Base-by-base conservation (phyloP, 345 rosid genomes). In the Murraya koenigii region DNA sequence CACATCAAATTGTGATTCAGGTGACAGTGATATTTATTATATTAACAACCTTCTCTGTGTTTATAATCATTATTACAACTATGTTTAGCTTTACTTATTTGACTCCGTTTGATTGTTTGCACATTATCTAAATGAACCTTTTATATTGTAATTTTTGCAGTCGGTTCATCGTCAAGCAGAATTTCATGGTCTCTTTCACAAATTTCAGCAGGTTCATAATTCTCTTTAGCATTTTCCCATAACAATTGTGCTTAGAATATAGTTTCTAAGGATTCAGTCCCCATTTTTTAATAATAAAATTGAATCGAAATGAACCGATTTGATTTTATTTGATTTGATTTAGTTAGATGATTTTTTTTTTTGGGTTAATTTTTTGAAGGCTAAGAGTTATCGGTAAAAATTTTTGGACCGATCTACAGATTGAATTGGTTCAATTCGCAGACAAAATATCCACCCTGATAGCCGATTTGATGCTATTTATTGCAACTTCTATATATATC, bases 1-100 rank as follows among this genome's bases (percentile, higher is more conserved):
- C 77, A 88, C 98, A 3, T 88, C 94, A 8, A 94, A 91, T 73
- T 96, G 97, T 77, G 99, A 96, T 44, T 87, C 93, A 49, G 95
- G 94, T 86, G 7, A 47, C 36, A 7, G 2, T 63, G 4, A 11
- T 15, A 44, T 44, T 30, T 32, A 63, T 15, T 44, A 3, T 44
- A 13, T 44, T 30, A 30, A 1, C 3, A 3, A 44, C 49, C 1
- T 44, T 44, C 49, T 11, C 5, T 44, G 49, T 13, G 49, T 1
- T 44, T 44, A 44, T 44, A 44, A 44, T 44, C 49, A 44, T 44
- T 3, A 44, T 3, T 13, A 11, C 49, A 11, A 44, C 49, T 11
- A 11, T 11, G 49, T 44, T 41, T 0, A 13, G 17, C 33, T 14
- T 19, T 30, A 0, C n/a, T 32, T 32, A 28, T 61, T 28, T 61